Evolutionary conservation across 306 rosid species (phyloP).

Genomic region (Arachis stenosperma): DNA sequence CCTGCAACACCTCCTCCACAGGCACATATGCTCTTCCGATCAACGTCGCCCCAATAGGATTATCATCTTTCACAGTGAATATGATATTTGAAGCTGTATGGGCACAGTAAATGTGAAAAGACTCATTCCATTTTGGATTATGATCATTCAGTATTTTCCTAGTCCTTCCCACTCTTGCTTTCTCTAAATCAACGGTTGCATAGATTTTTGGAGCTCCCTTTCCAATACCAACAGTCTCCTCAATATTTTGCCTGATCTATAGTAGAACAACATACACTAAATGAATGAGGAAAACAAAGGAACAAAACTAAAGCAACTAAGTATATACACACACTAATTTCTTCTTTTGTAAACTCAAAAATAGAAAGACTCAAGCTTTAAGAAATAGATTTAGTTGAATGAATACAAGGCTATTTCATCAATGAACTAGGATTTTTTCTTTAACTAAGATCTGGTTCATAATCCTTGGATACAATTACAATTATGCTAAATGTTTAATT

Average conservation of each 20-base stretch:
- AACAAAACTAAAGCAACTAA: conserved; percentile 8
- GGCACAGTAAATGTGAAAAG: conserved; percentile 77
- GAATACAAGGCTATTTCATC: neutral
- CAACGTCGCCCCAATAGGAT: conserved; percentile 77
- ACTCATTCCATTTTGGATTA: conserved; percentile 71
- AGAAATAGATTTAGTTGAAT: neutral
- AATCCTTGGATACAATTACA: neutral
- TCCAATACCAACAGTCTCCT: conserved; percentile 70
- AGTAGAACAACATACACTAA: conserved; percentile 8
- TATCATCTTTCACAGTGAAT: conserved; percentile 74
- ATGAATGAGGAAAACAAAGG: conserved; percentile 17
- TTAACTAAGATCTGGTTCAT: conserved; percentile 2
- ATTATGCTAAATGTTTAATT: neutral
- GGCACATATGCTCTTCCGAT: conserved; percentile 80
- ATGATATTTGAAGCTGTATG: conserved; percentile 63
- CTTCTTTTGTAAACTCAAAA: neutral
- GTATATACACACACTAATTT: neutral
- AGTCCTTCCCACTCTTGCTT: conserved; percentile 84
- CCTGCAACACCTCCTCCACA: conserved; percentile 59
- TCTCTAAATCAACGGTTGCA: conserved; percentile 75
- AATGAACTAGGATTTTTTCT: conserved; percentile 2
- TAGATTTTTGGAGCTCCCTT: conserved; percentile 66
- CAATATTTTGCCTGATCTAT: conserved; percentile 59
- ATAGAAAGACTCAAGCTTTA: neutral
- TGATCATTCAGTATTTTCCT: conserved; percentile 62